Evolutionary conservation across 768 basidiomycete genomes (phyloP).

Genomic region (Lactarius psammicola): DNA sequence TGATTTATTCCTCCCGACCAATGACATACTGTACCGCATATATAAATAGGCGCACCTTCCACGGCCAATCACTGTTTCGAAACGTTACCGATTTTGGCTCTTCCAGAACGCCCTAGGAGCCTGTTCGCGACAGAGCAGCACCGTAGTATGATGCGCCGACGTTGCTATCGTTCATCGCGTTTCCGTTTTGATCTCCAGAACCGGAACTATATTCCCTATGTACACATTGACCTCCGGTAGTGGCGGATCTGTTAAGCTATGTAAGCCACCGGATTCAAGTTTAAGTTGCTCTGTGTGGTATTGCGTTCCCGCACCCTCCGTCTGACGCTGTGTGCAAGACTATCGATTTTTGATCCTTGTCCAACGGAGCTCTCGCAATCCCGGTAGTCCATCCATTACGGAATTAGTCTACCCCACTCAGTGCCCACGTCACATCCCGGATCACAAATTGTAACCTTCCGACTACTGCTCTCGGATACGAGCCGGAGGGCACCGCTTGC

Average conservation of each 20-base stretch:
- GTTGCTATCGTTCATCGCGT: neutral
- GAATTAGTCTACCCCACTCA: neutral
- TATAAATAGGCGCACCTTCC: neutral
- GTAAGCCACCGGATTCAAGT: neutral
- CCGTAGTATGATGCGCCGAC: neutral
- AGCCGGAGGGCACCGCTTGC: neutral
- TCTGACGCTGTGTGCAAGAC: too few relatives aligned
- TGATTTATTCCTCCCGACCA: neutral
- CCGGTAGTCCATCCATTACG: neutral
- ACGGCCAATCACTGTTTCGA: slow-evolving; percentile 5
- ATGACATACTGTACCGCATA: slow-evolving; percentile 16
- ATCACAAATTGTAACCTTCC: neutral
- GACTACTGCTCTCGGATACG: slow-evolving; percentile 2
- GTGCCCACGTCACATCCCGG: neutral
- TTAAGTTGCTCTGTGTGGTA: too few relatives aligned
- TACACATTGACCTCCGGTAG: neutral
- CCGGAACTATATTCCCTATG: neutral
- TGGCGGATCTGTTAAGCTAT: neutral
- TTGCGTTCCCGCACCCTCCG: too few relatives aligned
- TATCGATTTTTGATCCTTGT: slow-evolving; percentile 11
- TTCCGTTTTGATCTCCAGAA: slow-evolving; percentile 1
- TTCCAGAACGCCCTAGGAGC: slow-evolving; percentile 5
- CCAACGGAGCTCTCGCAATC: slow-evolving; percentile 3
- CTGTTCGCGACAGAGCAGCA: slow-evolving; percentile 14
- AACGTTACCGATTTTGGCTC: neutral